Base-by-base conservation (phyloP, 2,329 filamentous ascomycete species). In the Trichoderma atrobrunneum region DNA sequence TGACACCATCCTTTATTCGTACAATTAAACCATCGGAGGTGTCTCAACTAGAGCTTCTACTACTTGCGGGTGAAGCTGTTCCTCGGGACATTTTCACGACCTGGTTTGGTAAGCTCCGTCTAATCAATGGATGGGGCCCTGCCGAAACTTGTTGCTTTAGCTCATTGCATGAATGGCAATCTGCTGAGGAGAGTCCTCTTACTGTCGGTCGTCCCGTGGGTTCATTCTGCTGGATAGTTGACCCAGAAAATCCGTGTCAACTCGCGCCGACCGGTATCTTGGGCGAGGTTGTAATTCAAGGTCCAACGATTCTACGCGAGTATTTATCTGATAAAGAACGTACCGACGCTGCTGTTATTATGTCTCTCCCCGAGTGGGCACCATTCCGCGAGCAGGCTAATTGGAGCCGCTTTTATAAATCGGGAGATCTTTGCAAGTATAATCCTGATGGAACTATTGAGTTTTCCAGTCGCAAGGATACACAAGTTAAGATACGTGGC, bases 101-200 rank as follows among this genome's bases (percentile, higher is more conserved):
- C 12, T 76, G 74, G 74, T 57, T 64, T n/a, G 70, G 63, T 10
- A 21, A 57, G 61, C 66, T 71, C 21, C 62, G 66, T 8, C 28
- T 76, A 11, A 57, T 76, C 16, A 76, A 76, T 18, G 72, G 63
- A 11, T 76, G 75, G 48, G 75, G 75, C 0, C 75, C 75, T 5
- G 73, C 75, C 0, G 75, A 74, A 57, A 72, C 70, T 24, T 73
- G 70, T 11, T 61, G 62, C n/a, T 72, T 63, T 43, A 66, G 70
- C 34, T 60, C 73, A 36, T 14, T 73, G 10, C 73, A 74, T 34
- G 56, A 72, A 43, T 72, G 71, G 71, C 54, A 72, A 18, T 65
- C 68, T 28, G 51, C 48, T 7, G 62, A 68, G 7, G 71, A 71
- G 12, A 51, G 72, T 6, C 61, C 68, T 24, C 63, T 70, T 11